Base-by-base conservation (phyloP, 345 rosid species). In the Corchorus capsularis region DNA sequence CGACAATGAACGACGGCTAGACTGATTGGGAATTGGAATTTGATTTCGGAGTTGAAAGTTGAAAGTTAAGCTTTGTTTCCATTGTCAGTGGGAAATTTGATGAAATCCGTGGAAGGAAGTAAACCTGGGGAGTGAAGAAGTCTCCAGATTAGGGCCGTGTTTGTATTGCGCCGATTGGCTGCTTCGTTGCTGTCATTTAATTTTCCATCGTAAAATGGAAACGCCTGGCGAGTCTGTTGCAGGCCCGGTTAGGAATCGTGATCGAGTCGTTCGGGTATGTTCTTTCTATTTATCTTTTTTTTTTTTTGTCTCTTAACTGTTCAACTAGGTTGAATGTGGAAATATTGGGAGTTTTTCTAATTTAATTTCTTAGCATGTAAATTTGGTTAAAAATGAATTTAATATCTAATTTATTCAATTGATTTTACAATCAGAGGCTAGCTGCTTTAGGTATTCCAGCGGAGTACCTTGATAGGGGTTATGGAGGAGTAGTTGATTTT, bases 41-140 rank as follows among this genome's bases (percentile, higher is more conserved):
- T 19, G 15, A 34, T 69, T 49, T 9, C 9, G 49, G 49, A n/a
- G 49, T 64, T 66, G n/a, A 27, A 27, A 27, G 27, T 66, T 22
- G 8, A 60, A 27, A 27, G 20, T 46, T 73, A 49, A 70, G 69
- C 67, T 69, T 64, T 61, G 1, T 6, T 45, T 45, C 6, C 4
- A 45, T 5, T 45, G 4, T 45, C 47, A 45, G 47, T 41, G 50
- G 27, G 39, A 27, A 27, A 50, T 32, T 50, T 15, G 59, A 69
- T 8, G 0, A 4, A 20, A 16, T 32, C 20, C 43, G n/a, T 47
- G 4, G 63, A 75, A 60, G 79, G 79, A 78, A 78, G 75, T 82
- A 81, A 87, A 76, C 89, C 89, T 90, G 93, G 93, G 90, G 87
- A 80, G 86, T 79, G 85, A 81, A 75, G 87, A 81, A 72, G 81